Conservation (phyloP, 306 rosid species). For the Cucumis cinereus region DNA sequence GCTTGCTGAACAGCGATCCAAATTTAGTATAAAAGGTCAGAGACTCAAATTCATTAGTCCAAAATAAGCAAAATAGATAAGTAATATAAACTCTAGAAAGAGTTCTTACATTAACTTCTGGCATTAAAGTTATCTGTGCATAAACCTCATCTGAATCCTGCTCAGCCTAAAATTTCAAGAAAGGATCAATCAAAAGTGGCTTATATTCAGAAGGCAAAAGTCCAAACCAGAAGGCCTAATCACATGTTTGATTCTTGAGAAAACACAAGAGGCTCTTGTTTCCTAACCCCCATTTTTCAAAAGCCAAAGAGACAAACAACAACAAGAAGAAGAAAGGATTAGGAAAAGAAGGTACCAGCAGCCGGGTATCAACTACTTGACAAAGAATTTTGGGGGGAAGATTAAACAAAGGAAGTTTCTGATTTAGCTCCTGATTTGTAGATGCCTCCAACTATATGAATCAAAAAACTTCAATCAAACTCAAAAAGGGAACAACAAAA, state of each 20-base stretch:
- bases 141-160: slow-evolving; percentile 89
- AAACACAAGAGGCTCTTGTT: background rate
- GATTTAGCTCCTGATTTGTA: slow-evolving; percentile 69
- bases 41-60: background rate
- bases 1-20: slow-evolving; percentile 28
- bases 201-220: background rate
- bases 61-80: slow-evolving; percentile 1
- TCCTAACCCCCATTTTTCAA: background rate
- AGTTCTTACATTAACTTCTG: slow-evolving; percentile 61
- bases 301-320: background rate
- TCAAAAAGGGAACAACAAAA: background rate
- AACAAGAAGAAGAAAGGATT: background rate
- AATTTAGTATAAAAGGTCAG: background rate
- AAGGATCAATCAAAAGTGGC: background rate
- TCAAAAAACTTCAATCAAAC: background rate
- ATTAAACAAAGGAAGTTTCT: slow-evolving; percentile 58
- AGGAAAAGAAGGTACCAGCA: slow-evolving; percentile 40
- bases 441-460: slow-evolving; percentile 75
- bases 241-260: background rate
- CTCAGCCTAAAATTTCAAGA: slow-evolving; percentile 57
- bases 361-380: slow-evolving; percentile 38
- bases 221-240: background rate
- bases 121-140: slow-evolving; percentile 66
- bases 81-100: background rate
- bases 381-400: slow-evolving; percentile 86